Conservation (phyloP, 2,329 filamentous ascomycete species). For the Beauveria bassiana region DNA sequence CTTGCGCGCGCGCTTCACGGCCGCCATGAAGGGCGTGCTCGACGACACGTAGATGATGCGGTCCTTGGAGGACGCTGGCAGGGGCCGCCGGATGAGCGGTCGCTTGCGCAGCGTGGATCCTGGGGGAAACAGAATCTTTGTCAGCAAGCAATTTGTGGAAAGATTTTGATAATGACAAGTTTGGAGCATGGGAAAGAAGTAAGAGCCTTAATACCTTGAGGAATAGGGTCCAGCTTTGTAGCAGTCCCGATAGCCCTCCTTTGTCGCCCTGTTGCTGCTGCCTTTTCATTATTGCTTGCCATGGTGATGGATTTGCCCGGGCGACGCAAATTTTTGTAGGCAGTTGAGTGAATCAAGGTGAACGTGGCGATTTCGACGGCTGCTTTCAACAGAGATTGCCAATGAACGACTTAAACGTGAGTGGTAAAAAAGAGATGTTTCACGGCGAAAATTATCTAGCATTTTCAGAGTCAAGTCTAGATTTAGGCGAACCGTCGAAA, state of each 20-base stretch:
- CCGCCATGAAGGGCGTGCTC: slow-evolving; percentile 59
- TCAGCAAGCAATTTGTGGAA: not conserved
- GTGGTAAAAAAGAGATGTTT: too few relatives aligned
- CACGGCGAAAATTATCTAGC: too few relatives aligned
- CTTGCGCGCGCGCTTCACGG: slow-evolving; percentile 57
- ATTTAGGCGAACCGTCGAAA: too few relatives aligned
- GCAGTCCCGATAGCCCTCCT: not conserved
- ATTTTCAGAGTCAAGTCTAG: too few relatives aligned
- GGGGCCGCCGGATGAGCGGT: slow-evolving; percentile 33
- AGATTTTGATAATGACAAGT: not conserved
- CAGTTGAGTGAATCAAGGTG: not conserved
- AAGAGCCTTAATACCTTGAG: slow-evolving; percentile 22
- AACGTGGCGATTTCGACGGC: not conserved
- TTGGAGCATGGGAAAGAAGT: not conserved
- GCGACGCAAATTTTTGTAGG: not conserved
- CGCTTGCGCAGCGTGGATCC: slow-evolving; percentile 43
- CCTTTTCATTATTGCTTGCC: not conserved
- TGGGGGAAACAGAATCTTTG: slow-evolving; percentile 18
- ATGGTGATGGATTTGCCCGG: not conserved
- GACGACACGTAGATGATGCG: slow-evolving; percentile 57
- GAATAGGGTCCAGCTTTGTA: slow-evolving; percentile 28
- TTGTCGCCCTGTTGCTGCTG: not conserved
- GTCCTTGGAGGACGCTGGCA: slow-evolving; percentile 34
- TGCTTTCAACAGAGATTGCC: not conserved
- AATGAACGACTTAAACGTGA: not conserved